Evolutionary conservation across 2,329 filamentous ascomycete genomes (phyloP).

Genomic region (Samsoniella hepiali): DNA sequence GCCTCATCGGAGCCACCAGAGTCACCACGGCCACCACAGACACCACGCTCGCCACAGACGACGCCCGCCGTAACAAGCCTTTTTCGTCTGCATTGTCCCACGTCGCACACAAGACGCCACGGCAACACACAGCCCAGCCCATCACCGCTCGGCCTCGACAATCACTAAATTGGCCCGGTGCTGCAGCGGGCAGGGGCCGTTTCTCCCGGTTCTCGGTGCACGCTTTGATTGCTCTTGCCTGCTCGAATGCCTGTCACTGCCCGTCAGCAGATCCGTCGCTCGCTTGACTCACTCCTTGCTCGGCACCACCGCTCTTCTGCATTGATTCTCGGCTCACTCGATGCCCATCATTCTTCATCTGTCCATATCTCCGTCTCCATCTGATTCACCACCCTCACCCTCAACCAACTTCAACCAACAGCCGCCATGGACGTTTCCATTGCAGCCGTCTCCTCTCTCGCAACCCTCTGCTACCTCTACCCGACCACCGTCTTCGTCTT

Average conservation of each 20-base stretch:
- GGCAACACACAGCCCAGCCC: neutral
- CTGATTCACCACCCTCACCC: neutral
- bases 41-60: neutral
- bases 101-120: slow-evolving; percentile 13
- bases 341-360: neutral
- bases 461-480: slow-evolving; percentile 55
- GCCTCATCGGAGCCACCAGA: neutral
- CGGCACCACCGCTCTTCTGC: neutral
- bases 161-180: neutral
- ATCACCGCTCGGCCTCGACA: neutral
- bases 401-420: neutral
- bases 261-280: neutral
- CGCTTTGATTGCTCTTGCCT: slow-evolving; percentile 11
- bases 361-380: neutral
- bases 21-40: neutral
- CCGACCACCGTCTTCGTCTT: slow-evolving; percentile 56
- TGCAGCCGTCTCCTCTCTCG: slow-evolving; percentile 31
- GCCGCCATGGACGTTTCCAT: slow-evolving; percentile 22
- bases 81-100: neutral
- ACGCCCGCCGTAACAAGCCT: slow-evolving; percentile 2
- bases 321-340: neutral
- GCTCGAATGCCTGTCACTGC: neutral
- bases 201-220: neutral
- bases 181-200: slow-evolving; percentile 20
- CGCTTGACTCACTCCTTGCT: slow-evolving; percentile 6